Evolutionary conservation across 2,329 filamentous ascomycete genomes (phyloP).

Genomic region (Phaeosphaeriaceae sp.): DNA sequence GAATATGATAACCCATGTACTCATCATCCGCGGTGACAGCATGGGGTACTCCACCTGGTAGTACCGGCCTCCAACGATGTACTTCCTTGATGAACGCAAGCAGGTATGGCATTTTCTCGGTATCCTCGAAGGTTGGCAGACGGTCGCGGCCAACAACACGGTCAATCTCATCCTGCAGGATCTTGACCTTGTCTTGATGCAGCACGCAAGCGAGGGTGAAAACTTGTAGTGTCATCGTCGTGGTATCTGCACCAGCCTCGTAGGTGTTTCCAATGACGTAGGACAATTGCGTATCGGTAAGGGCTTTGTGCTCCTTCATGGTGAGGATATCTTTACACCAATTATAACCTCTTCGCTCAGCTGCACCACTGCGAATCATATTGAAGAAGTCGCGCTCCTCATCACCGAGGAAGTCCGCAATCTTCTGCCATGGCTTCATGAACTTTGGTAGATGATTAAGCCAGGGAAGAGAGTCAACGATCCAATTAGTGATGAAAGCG

Average conservation of each 20-base stretch:
- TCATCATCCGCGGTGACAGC: slow-evolving; percentile 54
- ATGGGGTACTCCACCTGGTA: slow-evolving; percentile 53
- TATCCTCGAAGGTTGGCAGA: slow-evolving; percentile 30
- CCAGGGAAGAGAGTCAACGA: slow-evolving; percentile 53
- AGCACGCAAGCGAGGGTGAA: slow-evolving; percentile 24
- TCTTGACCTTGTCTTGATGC: slow-evolving; percentile 12
- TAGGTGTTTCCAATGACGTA: slow-evolving; percentile 25
- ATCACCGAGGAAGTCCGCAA: slow-evolving; percentile 21
- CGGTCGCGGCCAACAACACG: slow-evolving; percentile 22
- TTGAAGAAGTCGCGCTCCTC: slow-evolving; percentile 21
- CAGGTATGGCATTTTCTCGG: slow-evolving; percentile 32
- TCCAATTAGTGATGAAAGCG: slow-evolving; percentile 40
- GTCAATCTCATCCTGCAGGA: slow-evolving; percentile 27
- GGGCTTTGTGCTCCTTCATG: slow-evolving; percentile 12
- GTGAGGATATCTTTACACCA: slow-evolving; percentile 25
- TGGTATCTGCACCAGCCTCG: slow-evolving; percentile 32
- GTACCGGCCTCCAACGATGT: slow-evolving; percentile 43
- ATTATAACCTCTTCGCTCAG: slow-evolving; percentile 25
- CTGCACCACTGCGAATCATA: slow-evolving; percentile 19
- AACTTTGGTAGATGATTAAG: slow-evolving; percentile 50
- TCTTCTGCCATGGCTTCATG: slow-evolving; percentile 42
- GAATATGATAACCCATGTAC: slow-evolving; percentile 57
- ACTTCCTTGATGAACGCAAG: slow-evolving; percentile 37
- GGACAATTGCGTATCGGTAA: slow-evolving; percentile 20
- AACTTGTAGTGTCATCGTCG: slow-evolving; percentile 15